Base-by-base conservation (phyloP, 2,329 filamentous ascomycete genomes). In the Juglanconis sp. region DNA sequence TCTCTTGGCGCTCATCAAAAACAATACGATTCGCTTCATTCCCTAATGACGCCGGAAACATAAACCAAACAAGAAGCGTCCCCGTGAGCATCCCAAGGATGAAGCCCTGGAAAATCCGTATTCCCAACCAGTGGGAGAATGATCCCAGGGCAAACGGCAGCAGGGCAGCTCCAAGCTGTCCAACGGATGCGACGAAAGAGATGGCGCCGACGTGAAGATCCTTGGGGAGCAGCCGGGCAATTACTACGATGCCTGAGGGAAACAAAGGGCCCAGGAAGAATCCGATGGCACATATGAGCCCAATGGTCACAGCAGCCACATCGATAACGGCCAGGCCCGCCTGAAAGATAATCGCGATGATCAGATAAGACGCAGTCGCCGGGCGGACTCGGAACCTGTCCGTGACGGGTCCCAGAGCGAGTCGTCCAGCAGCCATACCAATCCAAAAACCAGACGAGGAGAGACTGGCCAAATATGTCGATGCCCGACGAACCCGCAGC, bases 1-100 rank as follows among this genome's bases (percentile, higher is more conserved):
- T 40, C 6, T 42, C 36, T 42, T 53, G 13, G 51, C 24, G 44
- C 35, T 7, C 35, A 89, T 94, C 60, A 87, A 92, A 56, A 86
- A 87, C 47, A 30, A 35, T 38, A 40, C 46, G 9, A 34, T 50
- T 50, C 15, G 15, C 31, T 4, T 52, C 53, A 52, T 5, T 36
- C 24, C 24, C 24, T 24, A 24, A 24, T 24, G 24, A 24, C 24
- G 40, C 1, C 36, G 63, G 56, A 35, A 65, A 64, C 17, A 50
- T 8, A 10, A 53, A 24, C 66, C 65, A 68, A 2, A 66, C 31
- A 7, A 64, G 53, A 5, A 67, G 57, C n/a, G 63, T 51, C 8
- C 53, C 56, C 30, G 48, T 47, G 24, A 68, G 65, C n/a, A 67
- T 65, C 30, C 53, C 63, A 5, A 69, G 63, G 17, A 73, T 66